These are phyloP conservation scores for Fusarium sp. DNA, from an alignment of 2,329 filamentous ascomycete genomes.

Conservation along the genomic window DNA sequence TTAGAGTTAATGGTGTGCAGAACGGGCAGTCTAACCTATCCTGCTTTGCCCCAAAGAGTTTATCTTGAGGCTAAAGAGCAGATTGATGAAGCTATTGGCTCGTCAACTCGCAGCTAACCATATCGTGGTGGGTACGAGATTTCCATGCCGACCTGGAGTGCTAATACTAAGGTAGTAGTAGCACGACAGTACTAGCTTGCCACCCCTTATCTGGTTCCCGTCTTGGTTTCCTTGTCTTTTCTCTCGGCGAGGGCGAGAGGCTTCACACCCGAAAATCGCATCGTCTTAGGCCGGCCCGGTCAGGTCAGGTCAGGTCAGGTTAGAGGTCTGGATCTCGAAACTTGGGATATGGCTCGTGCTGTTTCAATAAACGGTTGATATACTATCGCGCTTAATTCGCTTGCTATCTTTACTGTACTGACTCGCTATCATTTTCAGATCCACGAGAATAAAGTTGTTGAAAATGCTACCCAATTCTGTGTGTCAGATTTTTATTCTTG, in stretches of 20 bases:
- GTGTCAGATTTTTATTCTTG: constrained; percentile 16
- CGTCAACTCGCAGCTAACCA: not conserved
- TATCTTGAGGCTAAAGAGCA: constrained; percentile 24
- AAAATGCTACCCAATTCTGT: constrained; percentile 19
- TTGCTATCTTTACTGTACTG: not conserved
- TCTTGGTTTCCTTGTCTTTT: constrained; percentile 15
- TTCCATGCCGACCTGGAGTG: constrained; percentile 22
- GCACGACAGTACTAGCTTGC: constrained; percentile 14
- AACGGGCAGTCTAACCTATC: constrained; percentile 34
- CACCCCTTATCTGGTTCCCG: constrained; percentile 34
- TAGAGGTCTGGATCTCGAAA: constrained; percentile 19
- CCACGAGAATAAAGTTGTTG: constrained; percentile 6
- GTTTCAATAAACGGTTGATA: constrained; percentile 6
- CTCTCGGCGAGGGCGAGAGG: constrained; percentile 33
- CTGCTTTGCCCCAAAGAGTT: constrained; percentile 26
- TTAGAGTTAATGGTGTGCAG: constrained; percentile 34
- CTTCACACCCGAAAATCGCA: constrained; percentile 13
- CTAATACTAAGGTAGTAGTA: not conserved
- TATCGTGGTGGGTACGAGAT: constrained; percentile 34
- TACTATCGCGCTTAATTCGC: constrained; percentile 26
- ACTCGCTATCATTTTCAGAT: constrained; percentile 8
- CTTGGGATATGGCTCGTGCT: constrained; percentile 17
- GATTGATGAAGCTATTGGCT: constrained; percentile 15
- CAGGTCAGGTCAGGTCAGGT: constrained; percentile 17
- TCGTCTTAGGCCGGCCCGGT: constrained; percentile 22